Base-by-base conservation (phyloP, 2,329 filamentous ascomycete species). In the Claviceps purpurea region DNA sequence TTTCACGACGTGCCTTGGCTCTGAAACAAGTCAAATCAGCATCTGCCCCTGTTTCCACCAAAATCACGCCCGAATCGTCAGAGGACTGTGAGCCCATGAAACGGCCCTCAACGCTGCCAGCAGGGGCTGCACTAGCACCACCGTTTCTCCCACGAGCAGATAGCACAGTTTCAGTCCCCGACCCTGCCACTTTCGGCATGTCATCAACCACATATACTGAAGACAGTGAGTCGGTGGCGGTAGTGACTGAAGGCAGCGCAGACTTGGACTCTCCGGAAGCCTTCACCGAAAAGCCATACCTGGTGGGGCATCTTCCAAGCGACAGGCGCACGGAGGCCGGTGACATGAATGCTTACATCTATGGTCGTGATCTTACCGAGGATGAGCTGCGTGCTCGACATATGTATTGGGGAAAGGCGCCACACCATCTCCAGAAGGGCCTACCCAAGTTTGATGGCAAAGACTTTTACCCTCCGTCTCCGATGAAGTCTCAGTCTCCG, bases 401-500 rank as follows among this genome's bases (percentile, higher is more conserved):
- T 56, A 65, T 81, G 56, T 83, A 81, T 61, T 84, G 79, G 77
- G 78, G 76, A 10, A 74, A 76, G 44, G 73, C 75, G 16, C 73
- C 78, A 43, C 70, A 66, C 34, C 71, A 73, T 56, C 69, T 71
- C 13, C 69, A 74, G 48, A 70, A 68, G 38, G 76, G 78, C 2
- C 66, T 82, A 42, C 79, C 80, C 38, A 82, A 79, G 62, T 84
- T 80, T 58, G 79, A 84, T 57, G 79, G 81, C 24, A 81, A 79
- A 61, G 73, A 82, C 60, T 83, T 83, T 57, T 83, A 82, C 55
- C 77, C 75, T 34, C 67, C 77, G 3, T 81, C 79, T 0, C 76
- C 77, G 1, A 61, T 45, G 26, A 57, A 56, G 22, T 46, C 44
- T 39, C 42, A 42, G n/a, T 50, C 47, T 16, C 39, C 52, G 24